phyloP scores from a whole-genome alignment of 2,329 filamentous ascomycete genomes.

The Hyphodiscus sp. region DNA sequence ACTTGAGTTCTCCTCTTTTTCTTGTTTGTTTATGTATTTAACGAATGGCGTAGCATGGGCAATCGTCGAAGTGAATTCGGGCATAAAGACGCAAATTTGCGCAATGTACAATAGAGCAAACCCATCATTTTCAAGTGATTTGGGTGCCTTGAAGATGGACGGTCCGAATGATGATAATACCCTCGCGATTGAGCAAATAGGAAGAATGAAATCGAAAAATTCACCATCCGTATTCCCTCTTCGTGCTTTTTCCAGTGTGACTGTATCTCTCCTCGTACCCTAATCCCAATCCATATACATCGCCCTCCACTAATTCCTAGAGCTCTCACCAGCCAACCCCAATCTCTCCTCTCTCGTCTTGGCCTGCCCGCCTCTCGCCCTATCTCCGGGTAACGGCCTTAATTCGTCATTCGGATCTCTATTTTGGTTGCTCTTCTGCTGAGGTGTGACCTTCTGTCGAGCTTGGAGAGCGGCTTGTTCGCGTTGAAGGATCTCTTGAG shows the following conservation, averaged over 20 bases:
- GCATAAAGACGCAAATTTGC: neutral
- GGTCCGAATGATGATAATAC: too few relatives aligned
- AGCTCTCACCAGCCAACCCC: conserved; percentile 25
- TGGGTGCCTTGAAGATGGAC: neutral
- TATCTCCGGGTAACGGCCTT: conserved; percentile 12
- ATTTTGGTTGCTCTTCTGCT: conserved; percentile 12
- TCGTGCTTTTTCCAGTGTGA: neutral
- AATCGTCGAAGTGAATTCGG: conserved; percentile 1
- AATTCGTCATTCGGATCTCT: conserved; percentile 17
- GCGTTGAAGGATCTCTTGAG: conserved; percentile 26
- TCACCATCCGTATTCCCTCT: neutral
- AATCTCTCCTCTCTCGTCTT: conserved; percentile 33
- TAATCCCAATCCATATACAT: neutral
- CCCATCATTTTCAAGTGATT: neutral
- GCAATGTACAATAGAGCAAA: neutral
- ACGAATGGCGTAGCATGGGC: conserved; percentile 20
- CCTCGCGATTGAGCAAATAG: neutral
- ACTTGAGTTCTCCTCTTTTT: neutral
- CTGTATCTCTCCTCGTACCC: neutral
- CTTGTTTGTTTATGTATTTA: conserved; percentile 20
- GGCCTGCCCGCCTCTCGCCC: conserved; percentile 19
- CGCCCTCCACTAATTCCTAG: conserved; percentile 10
- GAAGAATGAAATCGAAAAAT: neutral
- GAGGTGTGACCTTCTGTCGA: conserved; percentile 14
- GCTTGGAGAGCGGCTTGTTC: conserved; percentile 23